Evolutionary conservation across 257 asterid genomes (phyloP), one percentile per base, ranked within the genome.

Genomic region (Solanum verrucosum): DNA sequence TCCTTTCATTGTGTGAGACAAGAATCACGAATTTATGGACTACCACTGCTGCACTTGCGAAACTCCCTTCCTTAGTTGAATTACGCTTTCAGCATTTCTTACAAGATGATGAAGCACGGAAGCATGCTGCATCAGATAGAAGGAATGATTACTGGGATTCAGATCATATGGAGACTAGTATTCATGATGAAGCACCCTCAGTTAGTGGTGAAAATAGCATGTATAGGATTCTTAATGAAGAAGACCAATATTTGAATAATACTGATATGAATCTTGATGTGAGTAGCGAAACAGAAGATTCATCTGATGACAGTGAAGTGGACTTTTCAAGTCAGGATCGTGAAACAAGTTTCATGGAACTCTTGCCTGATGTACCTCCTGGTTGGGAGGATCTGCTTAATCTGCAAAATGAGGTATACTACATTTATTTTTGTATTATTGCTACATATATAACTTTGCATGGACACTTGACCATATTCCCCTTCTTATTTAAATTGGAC

Each of bases 11-110:
- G 59, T 94, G 98, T 87, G 99, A 89, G 90, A 96, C 99, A 86
- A 94, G 96, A 92, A 92, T 96, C 89, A 77, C 93, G 88, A 96
- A 96, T 91, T 90, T 95, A 91, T 96, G 98, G 98, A 96, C 98
- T 88, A 94, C 98, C 84, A 90, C 90, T 90, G 95, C 98, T 67
- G 98, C 99, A 87, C 90, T 96, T 87, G 60, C 92, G 72, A 96
- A 94, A 91, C 97, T 95, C 87, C 95, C 96, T 59, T 93, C 94
- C 40, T 93, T 96, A 89, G 93, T 88, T 86, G 98, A 94, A 90
- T 97, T 96, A 42, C 94, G 98, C 72, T 96, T 96, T 88, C 98
- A 96, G 86, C 93, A 91, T 87, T 92, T 92, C 91, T 44, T 92
- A 74, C 90, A 82, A 86, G 63, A 78, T 87, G 90, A 87, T 88